A percentile compares a stretch with the other conserved stretches of the same genome.
Evolutionary conservation across 768 basidiomycete genomes (phyloP).

Genomic region (Pisolithus albus): DNA sequence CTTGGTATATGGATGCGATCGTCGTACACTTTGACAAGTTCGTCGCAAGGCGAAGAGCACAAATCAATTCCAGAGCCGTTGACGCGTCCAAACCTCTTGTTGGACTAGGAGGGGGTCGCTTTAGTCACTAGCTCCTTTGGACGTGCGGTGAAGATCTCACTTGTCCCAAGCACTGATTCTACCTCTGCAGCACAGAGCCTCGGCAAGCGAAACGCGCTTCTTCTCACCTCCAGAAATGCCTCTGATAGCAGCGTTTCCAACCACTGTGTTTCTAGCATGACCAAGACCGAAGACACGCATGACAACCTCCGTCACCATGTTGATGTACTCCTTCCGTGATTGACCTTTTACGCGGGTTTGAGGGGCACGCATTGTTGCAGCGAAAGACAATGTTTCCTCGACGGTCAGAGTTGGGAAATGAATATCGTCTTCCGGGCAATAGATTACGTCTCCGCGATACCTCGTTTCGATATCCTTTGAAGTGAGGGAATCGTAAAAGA

Average conservation of each 20-base stretch:
- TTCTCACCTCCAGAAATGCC: conserved; percentile 75
- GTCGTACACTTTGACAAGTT: conserved; percentile 50
- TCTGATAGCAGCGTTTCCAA: conserved; percentile 71
- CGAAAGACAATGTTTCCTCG: conserved; percentile 43
- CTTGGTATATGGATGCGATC: conserved; percentile 83
- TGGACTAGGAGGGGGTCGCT: conserved; percentile 35
- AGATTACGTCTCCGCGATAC: conserved; percentile 42
- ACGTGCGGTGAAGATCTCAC: conserved; percentile 28
- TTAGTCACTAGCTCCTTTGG: background rate
- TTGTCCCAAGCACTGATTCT: conserved; percentile 74
- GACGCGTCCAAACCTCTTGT: conserved; percentile 61
- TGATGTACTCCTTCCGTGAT: conserved; percentile 26
- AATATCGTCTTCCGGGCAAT: conserved; percentile 39
- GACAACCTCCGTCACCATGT: conserved; percentile 37
- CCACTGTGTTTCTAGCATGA: conserved; percentile 62
- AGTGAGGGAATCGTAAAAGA: conserved; percentile 41
- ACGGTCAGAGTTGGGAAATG: conserved; percentile 48
- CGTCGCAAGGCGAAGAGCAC: conserved; percentile 56
- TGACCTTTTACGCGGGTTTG: conserved; percentile 16
- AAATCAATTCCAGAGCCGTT: conserved; percentile 69
- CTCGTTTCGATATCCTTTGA: conserved; percentile 37
- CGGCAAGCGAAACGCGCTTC: conserved; percentile 79
- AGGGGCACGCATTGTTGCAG: conserved; percentile 43
- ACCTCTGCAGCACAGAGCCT: conserved; percentile 57
- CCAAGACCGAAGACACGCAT: conserved; percentile 69